A percentile compares a stretch with the other conserved stretches of the same genome.
Evolutionary conservation across 2,329 filamentous ascomycete species (phyloP).

Genomic region (Fusarium sp.): DNA sequence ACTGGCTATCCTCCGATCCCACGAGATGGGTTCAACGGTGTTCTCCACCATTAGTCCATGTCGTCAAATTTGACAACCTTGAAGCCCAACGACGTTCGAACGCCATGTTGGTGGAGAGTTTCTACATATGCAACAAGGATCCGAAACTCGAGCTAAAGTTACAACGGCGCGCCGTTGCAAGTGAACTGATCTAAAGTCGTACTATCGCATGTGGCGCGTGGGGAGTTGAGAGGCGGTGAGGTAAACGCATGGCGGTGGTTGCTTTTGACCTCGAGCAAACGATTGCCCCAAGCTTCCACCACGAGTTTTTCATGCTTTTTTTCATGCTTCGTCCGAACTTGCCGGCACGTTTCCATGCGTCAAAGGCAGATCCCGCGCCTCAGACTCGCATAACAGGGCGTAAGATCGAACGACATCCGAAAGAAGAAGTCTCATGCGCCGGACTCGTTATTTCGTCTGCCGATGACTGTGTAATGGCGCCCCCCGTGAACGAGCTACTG

Average conservation of each 20-base stretch:
- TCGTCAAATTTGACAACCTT: conserved; percentile 12
- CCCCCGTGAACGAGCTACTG: not conserved
- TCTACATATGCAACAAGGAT: conserved; percentile 20
- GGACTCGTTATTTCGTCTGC: conserved; percentile 9
- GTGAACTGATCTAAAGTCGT: conserved; percentile 15
- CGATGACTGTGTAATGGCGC: conserved; percentile 3
- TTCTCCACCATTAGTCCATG: conserved; percentile 12
- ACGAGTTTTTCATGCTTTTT: not conserved
- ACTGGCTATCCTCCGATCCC: conserved; percentile 1
- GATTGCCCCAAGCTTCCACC: conserved; percentile 5
- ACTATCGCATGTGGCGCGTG: conserved; percentile 28
- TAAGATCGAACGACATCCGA: conserved; percentile 2
- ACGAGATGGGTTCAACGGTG: conserved; percentile 9
- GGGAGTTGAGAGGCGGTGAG: conserved; percentile 12
- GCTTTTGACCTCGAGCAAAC: not conserved
- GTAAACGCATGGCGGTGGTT: not conserved
- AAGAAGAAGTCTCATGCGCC: not conserved
- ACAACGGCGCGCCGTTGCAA: conserved; percentile 26
- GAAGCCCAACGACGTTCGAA: conserved; percentile 5
- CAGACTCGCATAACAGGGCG: conserved; percentile 18
- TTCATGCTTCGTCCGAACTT: conserved; percentile 15
- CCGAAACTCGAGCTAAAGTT: conserved; percentile 14
- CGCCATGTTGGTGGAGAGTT: conserved; percentile 21
- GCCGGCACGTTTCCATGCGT: conserved; percentile 4
- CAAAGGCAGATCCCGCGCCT: conserved; percentile 5